A percentile compares a stretch with the other conserved stretches of the same genome.
phyloP scores from a whole-genome alignment of 2,329 filamentous ascomycete genomes.

The Mycosphaerella sp. region DNA sequence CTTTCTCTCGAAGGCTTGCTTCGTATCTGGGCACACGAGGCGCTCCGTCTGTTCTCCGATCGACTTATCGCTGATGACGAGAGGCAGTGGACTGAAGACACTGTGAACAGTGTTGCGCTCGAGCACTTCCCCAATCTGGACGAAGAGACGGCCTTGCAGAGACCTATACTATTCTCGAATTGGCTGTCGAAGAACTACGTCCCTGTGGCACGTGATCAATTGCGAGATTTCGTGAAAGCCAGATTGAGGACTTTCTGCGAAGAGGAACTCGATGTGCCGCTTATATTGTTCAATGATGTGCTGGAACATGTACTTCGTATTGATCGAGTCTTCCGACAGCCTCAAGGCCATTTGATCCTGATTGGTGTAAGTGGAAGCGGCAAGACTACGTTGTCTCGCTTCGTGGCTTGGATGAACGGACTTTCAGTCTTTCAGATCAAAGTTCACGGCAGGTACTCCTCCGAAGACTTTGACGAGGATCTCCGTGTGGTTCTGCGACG shows the following conservation, averaged over 20 bases:
- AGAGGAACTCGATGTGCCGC: conserved; percentile 95
- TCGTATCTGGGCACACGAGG: conserved; percentile 97
- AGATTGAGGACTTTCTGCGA: conserved; percentile 97
- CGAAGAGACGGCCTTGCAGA: conserved; percentile 77
- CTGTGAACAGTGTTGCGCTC: conserved; percentile 76
- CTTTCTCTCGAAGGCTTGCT: conserved; percentile 86
- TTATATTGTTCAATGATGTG: conserved; percentile 99
- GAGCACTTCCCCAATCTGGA: conserved; percentile 96
- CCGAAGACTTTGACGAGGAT: conserved; percentile 98
- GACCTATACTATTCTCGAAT: conserved; percentile 96
- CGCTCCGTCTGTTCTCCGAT: conserved; percentile 92
- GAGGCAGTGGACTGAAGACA: conserved; percentile 87
- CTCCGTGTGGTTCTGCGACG: conserved; percentile 86
- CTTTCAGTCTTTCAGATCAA: conserved; percentile 99
- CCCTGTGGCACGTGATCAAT: conserved; percentile 87
- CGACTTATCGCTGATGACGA: conserved; percentile 92
- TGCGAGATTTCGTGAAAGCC: conserved; percentile 96
- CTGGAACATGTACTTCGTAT: conserved; percentile 97
- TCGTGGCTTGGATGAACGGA: conserved; percentile 99
- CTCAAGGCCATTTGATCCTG: conserved; percentile 94
- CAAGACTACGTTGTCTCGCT: conserved; percentile 95
- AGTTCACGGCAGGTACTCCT: conserved; percentile 96
- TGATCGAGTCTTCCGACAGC: conserved; percentile 96
- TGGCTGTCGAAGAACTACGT: conserved; percentile 99
- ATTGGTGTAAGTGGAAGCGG: conserved; percentile 98